These are phyloP conservation scores for Coemansia sp. DNA, from an alignment of 192 early-diverging fungal species.

Conservation along the genomic window DNA sequence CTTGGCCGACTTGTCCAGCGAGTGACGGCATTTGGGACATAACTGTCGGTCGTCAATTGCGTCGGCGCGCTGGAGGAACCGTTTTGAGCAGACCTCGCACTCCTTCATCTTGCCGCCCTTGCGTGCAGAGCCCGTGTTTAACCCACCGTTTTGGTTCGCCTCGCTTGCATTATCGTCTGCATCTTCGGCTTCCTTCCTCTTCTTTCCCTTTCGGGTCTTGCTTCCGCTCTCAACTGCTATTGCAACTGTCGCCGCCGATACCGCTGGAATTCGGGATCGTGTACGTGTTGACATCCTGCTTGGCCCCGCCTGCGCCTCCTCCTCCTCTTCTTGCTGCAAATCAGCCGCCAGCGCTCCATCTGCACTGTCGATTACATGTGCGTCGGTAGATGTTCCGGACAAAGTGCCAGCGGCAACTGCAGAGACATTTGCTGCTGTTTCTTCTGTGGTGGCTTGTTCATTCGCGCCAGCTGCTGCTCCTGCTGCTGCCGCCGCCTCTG, in stretches of 20 bases:
- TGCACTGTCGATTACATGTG: conserved; percentile 10
- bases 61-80: conserved; percentile 44
- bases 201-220: conserved; percentile 17
- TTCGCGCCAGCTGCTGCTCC: neutral
- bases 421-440: neutral
- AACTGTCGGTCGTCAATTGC: conserved; percentile 9
- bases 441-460: neutral
- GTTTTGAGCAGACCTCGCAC: conserved; percentile 42
- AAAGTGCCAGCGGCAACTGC: neutral
- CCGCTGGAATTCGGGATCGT: conserved; percentile 4
- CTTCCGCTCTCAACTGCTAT: conserved; percentile 1
- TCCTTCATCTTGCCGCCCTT: conserved; percentile 50
- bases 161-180: conserved; percentile 21
- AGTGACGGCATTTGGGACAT: conserved; percentile 40
- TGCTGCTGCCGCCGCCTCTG: neutral
- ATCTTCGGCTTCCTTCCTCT: conserved; percentile 21
- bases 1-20: conserved; percentile 28
- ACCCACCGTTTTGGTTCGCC: conserved; percentile 20
- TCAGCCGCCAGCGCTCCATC: conserved; percentile 43
- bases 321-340: conserved; percentile 27
- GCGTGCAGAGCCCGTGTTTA: conserved; percentile 44
- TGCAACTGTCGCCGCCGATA: conserved; percentile 9
- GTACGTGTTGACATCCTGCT: neutral
- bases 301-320: conserved; percentile 14
- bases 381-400: neutral